Base-by-base conservation (phyloP, 1,139 yeast genomes). In the Pichia sp. region DNA sequence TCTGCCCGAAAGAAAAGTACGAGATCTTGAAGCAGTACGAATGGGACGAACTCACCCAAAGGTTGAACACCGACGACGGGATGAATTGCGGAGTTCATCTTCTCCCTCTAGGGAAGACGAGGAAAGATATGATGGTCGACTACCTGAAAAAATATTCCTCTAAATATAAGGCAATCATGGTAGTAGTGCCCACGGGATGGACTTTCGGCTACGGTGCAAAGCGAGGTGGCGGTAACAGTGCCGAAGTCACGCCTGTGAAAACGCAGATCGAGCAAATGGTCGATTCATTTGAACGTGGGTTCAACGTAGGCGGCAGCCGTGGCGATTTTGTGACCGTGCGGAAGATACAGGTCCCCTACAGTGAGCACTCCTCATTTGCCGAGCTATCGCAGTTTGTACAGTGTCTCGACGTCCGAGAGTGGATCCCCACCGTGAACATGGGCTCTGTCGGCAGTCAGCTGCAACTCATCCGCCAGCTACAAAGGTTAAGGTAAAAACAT, bases 141-240 rank as follows among this genome's bases (percentile, higher is more conserved):
- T 85, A 87, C 63, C 76, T 83, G 64, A 77, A 78, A 59, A 72
- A 72, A 38, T 79, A 80, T 58, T 73, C 73, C 44, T 70, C 71
- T 27, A 67, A 68, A 54, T 84, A 75, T 70, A 82, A 80, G 56
- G 73, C 85, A 38, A 77, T 87, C 50, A 74, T 87, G 29, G 91
- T 87, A 0, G 68, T 87, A 34, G 70, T 82, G 41, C 97, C 97
- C 0, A 90, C 97, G 0, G 98, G 97, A 0, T 92, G 97, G 97
- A 75, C 89, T 1, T 85, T 81, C 66, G 67, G 50, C 29, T 64
- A 57, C 29, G 51, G 31, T 14, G 24, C 10, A 7, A 42, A 20
- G 20, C 17, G n/a, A 4, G 27, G 33, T 41, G 31, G 29, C 6
- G n/a, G 7, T 5, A 51, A 36, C 7, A 31, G 30, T 14, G n/a